Percentiles rank a stretch among this genome's conserved stretches.
These are phyloP conservation scores for Magnaporthiopsis incrustans DNA, from an alignment of 2,329 filamentous ascomycete species.

Conservation along the genomic window DNA sequence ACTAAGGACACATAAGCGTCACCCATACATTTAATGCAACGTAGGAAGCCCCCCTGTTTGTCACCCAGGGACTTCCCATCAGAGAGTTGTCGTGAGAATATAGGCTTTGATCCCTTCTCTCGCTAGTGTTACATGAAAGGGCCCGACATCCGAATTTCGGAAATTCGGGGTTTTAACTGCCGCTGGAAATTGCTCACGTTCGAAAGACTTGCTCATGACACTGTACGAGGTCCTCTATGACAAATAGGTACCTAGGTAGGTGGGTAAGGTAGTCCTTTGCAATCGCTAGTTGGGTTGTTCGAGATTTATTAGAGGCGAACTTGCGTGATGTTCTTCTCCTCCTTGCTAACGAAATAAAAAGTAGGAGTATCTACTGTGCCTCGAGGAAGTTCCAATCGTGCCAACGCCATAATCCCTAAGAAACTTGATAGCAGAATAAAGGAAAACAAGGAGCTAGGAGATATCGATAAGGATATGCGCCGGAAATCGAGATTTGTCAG, in stretches of 20 bases:
- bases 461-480: neutral
- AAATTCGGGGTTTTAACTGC: too few species aligned
- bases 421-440: slow-evolving; percentile 1
- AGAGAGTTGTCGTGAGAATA: too few species aligned
- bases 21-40: too few species aligned
- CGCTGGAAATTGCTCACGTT: too few species aligned
- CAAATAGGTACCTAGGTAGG: neutral
- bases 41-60: too few species aligned
- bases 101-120: too few species aligned
- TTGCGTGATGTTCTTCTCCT: neutral
- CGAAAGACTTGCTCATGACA: too few species aligned
- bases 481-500: neutral
- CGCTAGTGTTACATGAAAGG: too few species aligned
- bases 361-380: neutral
- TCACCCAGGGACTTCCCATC: too few species aligned
- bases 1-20: too few species aligned
- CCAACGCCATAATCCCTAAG: slow-evolving; percentile 6
- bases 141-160: too few species aligned
- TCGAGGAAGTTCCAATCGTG: neutral
- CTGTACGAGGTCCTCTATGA: neutral
- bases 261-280: neutral
- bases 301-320: neutral
- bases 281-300: neutral
- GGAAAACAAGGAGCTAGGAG: neutral
- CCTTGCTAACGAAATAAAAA: neutral